phyloP scores from a whole-genome alignment of 306 rosid genomes.

The Spatholobus suberectus region DNA sequence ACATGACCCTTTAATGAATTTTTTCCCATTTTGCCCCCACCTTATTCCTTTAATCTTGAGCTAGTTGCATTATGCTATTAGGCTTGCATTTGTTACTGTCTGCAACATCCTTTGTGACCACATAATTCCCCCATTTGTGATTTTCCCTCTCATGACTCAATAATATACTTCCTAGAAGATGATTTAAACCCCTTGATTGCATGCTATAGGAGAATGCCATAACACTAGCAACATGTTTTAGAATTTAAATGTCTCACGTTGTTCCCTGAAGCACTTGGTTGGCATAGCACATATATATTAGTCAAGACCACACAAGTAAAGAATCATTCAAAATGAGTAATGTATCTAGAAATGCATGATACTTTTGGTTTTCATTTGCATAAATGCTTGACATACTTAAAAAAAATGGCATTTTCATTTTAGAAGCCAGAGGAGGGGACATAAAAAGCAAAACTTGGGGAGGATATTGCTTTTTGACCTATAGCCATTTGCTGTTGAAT shows the following conservation, averaged over 20 bases:
- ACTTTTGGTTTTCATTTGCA: not conserved
- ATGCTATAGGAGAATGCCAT: slow-evolving; percentile 82
- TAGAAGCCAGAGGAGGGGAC: not conserved
- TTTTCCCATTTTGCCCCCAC: too few species aligned
- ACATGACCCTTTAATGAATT: too few species aligned
- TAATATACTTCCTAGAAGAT: slow-evolving; percentile 66
- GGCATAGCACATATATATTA: not conserved
- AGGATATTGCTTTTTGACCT: too few species aligned
- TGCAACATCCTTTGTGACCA: too few species aligned
- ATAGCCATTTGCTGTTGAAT: not conserved
- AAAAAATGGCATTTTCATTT: not conserved
- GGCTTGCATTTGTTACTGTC: too few species aligned
- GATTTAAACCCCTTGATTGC: slow-evolving; percentile 58
- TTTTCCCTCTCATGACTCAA: too few species aligned
- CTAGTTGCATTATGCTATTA: too few species aligned
- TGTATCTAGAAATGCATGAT: not conserved
- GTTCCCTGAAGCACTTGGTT: slow-evolving; percentile 30
- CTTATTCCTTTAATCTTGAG: too few species aligned
- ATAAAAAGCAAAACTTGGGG: too few species aligned
- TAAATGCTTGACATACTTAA: not conserved
- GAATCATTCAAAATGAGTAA: not conserved
- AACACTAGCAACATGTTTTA: slow-evolving; percentile 61
- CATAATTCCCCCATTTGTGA: too few species aligned
- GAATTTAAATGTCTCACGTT: slow-evolving; percentile 38
- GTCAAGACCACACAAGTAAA: not conserved